phyloP scores from a whole-genome alignment of 2,329 filamentous ascomycete genomes.

The Beauveria sp. region DNA sequence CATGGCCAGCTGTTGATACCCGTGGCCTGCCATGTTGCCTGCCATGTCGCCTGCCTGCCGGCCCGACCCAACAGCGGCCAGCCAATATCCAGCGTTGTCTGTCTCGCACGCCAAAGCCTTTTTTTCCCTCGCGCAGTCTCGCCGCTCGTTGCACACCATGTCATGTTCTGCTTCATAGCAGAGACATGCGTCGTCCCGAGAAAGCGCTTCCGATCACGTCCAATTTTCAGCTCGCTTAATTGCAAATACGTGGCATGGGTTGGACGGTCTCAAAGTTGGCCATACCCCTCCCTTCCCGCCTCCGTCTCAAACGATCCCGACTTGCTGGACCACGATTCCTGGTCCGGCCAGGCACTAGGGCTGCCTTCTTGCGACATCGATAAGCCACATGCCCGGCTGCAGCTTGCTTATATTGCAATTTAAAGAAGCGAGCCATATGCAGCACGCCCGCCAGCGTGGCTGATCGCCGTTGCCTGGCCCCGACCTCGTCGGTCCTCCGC shows the following conservation, averaged over 20 bases:
- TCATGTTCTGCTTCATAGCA: not conserved
- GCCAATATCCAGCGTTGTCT: not conserved
- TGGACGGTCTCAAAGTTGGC: not conserved
- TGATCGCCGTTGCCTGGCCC: not conserved
- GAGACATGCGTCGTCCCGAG: constrained; percentile 1
- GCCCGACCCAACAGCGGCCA: not conserved
- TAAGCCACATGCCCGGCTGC: constrained; percentile 1
- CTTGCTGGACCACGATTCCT: constrained; percentile 1
- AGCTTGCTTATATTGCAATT: not conserved
- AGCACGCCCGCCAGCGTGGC: not conserved
- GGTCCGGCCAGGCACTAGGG: not conserved
- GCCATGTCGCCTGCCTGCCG: not conserved
- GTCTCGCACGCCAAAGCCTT: not conserved
- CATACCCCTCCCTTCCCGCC: not conserved
- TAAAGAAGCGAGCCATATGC: not conserved
- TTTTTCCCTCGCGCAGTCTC: not conserved
- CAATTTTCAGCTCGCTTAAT: not conserved
- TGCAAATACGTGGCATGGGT: not conserved
- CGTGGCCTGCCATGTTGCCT: not conserved
- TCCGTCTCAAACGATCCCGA: not conserved
- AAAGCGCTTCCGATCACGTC: not conserved
- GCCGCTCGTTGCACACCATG: not conserved
- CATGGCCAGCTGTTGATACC: not conserved
- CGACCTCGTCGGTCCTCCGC: not conserved
- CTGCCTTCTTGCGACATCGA: not conserved